Percentiles rank a stretch among this genome's conserved stretches.
Evolutionary conservation across 148 eudicot species (phyloP).

Genomic region (Rhododendron henanense): DNA sequence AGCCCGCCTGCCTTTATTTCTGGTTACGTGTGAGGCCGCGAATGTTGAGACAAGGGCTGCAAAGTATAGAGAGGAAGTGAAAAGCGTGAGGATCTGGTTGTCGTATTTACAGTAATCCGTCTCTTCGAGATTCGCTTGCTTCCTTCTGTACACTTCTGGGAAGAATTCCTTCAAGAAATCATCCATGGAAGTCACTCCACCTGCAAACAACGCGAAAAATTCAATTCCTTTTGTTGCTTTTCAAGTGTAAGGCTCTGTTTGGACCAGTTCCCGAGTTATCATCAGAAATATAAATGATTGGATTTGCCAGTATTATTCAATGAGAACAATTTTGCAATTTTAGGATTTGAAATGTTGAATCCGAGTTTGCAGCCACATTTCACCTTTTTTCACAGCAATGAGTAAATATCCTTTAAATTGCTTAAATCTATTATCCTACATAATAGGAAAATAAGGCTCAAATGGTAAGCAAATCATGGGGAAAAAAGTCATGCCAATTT

Average conservation of each 20-base stretch:
- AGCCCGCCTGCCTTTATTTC: slow-evolving; percentile 64
- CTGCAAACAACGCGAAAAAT: slow-evolving; percentile 24
- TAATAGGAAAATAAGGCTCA: neutral
- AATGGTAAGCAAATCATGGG: neutral
- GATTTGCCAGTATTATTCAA: neutral
- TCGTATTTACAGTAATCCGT: slow-evolving; percentile 96
- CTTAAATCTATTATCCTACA: neutral
- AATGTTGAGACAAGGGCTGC: slow-evolving; percentile 77
- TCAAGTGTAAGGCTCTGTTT: neutral
- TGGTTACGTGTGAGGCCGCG: slow-evolving; percentile 63
- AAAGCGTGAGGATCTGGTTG: slow-evolving; percentile 73
- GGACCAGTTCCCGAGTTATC: neutral
- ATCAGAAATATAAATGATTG: neutral
- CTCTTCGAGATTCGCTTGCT: slow-evolving; percentile 55
- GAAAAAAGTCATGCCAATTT: neutral
- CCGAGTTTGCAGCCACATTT: neutral
- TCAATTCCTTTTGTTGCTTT: neutral
- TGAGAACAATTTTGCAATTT: neutral
- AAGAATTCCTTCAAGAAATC: slow-evolving; percentile 79
- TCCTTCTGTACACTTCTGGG: slow-evolving; percentile 58
- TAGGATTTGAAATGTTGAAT: neutral
- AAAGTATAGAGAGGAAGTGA: slow-evolving; percentile 89
- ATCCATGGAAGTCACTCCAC: slow-evolving; percentile 98
- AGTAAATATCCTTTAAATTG: neutral
- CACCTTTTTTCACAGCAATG: neutral